Evolutionary conservation across 1,284 basidiomycete species (phyloP).

Genomic region (Ustilago curta): DNA sequence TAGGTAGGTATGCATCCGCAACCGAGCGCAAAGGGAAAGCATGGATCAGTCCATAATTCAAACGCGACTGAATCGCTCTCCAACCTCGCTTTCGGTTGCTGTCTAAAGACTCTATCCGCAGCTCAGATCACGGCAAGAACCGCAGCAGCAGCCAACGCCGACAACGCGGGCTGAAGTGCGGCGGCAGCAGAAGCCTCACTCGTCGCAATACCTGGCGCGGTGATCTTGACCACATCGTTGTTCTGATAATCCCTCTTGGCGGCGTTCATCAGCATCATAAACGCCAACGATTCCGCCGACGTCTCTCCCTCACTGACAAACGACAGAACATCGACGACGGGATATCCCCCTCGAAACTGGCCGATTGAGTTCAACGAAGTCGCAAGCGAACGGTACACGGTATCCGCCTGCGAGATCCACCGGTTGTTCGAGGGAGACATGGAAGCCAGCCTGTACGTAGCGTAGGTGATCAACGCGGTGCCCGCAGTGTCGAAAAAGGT

Average conservation of each 20-base stretch:
- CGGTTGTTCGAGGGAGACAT: slow-evolving; percentile 43
- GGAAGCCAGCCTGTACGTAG: slow-evolving; percentile 61
- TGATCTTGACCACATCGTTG: slow-evolving; percentile 36
- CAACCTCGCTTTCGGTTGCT: too few species aligned
- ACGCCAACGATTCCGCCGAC: slow-evolving; percentile 60
- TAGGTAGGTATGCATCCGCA: too few species aligned
- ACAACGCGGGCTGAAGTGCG: too few species aligned
- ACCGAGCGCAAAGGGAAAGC: too few species aligned
- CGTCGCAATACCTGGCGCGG: slow-evolving; percentile 18
- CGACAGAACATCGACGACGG: slow-evolving; percentile 59
- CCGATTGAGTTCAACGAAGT: slow-evolving; percentile 47
- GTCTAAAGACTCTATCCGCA: too few species aligned
- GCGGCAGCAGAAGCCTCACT: slow-evolving; percentile 8
- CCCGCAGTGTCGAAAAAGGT: slow-evolving; percentile 60
- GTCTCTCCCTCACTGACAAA: slow-evolving; percentile 52
- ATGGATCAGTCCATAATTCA: too few species aligned
- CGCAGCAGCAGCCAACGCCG: too few species aligned
- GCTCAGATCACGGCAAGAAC: too few species aligned
- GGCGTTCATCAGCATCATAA: slow-evolving; percentile 59
- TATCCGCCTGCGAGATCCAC: slow-evolving; percentile 49
- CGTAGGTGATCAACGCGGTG: slow-evolving; percentile 60
- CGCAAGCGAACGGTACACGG: slow-evolving; percentile 54
- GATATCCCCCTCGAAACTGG: slow-evolving; percentile 42
- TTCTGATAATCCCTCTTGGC: slow-evolving; percentile 62
- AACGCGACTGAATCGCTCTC: too few species aligned